Percentiles rank a stretch among this genome's conserved stretches.
Evolutionary conservation across 768 basidiomycete species (phyloP).

Genomic region (Pleurotus platypus): DNA sequence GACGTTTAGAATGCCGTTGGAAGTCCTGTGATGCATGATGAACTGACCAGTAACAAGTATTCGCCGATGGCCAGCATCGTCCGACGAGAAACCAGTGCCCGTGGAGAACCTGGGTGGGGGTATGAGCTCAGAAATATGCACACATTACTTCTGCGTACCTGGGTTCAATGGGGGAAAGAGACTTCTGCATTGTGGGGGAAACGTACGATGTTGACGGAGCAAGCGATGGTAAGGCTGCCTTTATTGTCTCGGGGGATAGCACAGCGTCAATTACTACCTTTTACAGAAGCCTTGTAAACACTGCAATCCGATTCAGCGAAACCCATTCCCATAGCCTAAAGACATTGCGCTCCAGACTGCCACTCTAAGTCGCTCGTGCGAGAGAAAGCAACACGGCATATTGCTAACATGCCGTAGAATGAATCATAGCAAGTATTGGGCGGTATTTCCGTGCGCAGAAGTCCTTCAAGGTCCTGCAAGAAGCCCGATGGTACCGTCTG

Average conservation of each 20-base stretch:
- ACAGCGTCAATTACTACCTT: not conserved
- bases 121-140: not conserved
- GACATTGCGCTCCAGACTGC: not conserved
- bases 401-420: not conserved
- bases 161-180: too few relatives aligned
- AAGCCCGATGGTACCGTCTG: too few relatives aligned
- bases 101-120: not conserved
- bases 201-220: too few relatives aligned
- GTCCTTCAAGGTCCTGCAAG: too few relatives aligned
- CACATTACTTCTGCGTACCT: too few relatives aligned
- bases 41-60: not conserved
- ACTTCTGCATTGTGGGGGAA: too few relatives aligned
- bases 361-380: not conserved
- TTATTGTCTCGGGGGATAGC: not conserved
- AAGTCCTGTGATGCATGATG: not conserved
- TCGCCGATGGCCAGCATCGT: not conserved
- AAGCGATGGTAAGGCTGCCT: not conserved
- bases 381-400: not conserved
- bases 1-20: not conserved
- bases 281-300: conserved; percentile 1
- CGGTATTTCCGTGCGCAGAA: too few relatives aligned
- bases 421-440: too few relatives aligned
- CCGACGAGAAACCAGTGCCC: not conserved
- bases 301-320: not conserved
- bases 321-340: not conserved